Evolutionary conservation across 1,139 yeast genomes (phyloP).

Genomic region (Taiozyma sp.): DNA sequence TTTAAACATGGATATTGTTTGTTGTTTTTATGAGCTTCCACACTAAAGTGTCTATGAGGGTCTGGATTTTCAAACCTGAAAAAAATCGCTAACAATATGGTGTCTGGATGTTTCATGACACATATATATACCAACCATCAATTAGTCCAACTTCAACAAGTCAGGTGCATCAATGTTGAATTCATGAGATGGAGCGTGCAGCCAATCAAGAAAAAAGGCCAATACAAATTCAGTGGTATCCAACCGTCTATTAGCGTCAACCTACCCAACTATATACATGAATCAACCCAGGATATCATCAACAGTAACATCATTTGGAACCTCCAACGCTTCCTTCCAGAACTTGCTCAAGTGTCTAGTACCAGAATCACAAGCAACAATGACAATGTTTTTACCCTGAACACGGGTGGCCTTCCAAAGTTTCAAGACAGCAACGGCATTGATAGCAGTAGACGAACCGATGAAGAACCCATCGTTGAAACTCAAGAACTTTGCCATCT

Average conservation of each 20-base stretch:
- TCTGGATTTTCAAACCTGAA: not conserved
- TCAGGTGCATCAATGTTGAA: too few relatives aligned
- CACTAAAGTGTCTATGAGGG: not conserved
- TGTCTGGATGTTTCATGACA: not conserved
- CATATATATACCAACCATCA: not conserved
- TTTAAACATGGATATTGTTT: not conserved
- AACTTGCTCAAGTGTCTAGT: slow-evolving; percentile 85
- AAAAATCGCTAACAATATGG: not conserved
- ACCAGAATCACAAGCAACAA: slow-evolving; percentile 94
- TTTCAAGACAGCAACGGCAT: slow-evolving; percentile 83
- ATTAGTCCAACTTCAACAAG: too few relatives aligned
- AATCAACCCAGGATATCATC: slow-evolving; percentile 21
- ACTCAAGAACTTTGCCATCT: slow-evolving; percentile 82
- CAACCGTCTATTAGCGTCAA: not conserved
- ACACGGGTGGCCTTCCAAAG: slow-evolving; percentile 47
- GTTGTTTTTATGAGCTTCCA: not conserved
- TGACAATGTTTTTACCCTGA: slow-evolving; percentile 66
- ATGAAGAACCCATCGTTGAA: slow-evolving; percentile 83
- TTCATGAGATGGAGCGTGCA: too few relatives aligned
- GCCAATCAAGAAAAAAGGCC: too few relatives aligned
- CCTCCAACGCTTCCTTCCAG: slow-evolving; percentile 62
- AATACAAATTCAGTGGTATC: not conserved
- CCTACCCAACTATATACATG: not conserved
- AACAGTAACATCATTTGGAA: slow-evolving; percentile 26
- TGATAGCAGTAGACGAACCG: slow-evolving; percentile 89